Percentiles rank a stretch among this genome's conserved stretches.
phyloP scores from a whole-genome alignment of 352 stramenopile genomes.

The Globisporangium cylindrosporum region DNA sequence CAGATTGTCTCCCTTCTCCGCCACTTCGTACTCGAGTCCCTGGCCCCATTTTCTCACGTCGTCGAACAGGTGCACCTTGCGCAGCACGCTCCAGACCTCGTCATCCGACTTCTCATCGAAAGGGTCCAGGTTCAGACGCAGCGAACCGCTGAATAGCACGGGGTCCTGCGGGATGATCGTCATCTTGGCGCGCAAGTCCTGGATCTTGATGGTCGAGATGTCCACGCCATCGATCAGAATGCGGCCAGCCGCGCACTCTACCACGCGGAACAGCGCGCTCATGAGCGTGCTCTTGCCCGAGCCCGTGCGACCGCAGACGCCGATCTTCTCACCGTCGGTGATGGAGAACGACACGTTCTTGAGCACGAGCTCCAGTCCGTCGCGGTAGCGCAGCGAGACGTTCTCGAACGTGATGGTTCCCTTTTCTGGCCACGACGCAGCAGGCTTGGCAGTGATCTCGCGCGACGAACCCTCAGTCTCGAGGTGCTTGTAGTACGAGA shows the following conservation, averaged over 20 bases:
- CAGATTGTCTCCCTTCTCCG: constrained; percentile 91
- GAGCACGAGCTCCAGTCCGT: constrained; percentile 30
- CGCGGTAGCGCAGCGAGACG: constrained; percentile 32
- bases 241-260: constrained; percentile 31
- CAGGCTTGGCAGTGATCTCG: constrained; percentile 84
- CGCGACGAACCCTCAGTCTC: constrained; percentile 43
- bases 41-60: constrained; percentile 12
- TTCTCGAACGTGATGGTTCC: constrained; percentile 51
- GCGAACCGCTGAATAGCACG: constrained; percentile 85
- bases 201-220: constrained; percentile 39
- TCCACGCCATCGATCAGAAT: constrained; percentile 88
- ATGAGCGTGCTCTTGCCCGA: constrained; percentile 38
- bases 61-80: constrained; percentile 27
- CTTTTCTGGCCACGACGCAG: constrained; percentile 33
- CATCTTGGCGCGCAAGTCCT: constrained; percentile 27
- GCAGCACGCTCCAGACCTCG: constrained; percentile 28
- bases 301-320: constrained; percentile 36
- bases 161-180: constrained; percentile 86
- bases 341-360: constrained; percentile 25
- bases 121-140: constrained; percentile 90
- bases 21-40: constrained; percentile 76
- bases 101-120: constrained; percentile 66
- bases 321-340: constrained; percentile 24
- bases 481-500: constrained; percentile 28
- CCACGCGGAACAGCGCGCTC: constrained; percentile 36